Conservation (phyloP, 2,329 filamentous ascomycete genomes). For the Monosporascus cannonballus region DNA sequence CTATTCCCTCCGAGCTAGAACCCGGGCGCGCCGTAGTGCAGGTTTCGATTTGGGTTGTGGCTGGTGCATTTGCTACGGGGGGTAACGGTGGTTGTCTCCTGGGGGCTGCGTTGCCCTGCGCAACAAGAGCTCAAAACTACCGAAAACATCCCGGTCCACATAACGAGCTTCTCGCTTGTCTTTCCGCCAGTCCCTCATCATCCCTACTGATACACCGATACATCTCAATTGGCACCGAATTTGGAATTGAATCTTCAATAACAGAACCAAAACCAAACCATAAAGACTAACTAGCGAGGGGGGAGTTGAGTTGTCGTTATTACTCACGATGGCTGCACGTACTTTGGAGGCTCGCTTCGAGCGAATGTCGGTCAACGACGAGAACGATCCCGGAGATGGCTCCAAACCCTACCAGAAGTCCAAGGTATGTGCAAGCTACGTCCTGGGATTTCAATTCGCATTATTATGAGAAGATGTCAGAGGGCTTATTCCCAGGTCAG, state of each 20-base stretch:
- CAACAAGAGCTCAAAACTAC: not conserved
- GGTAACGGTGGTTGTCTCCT: not conserved
- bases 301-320: conserved; percentile 62
- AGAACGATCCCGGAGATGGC: conserved; percentile 62
- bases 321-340: conserved; percentile 59
- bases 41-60: not conserved
- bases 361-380: conserved; percentile 82
- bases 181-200: too few species aligned
- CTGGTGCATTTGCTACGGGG: not conserved
- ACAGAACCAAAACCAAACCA: not conserved
- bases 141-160: not conserved
- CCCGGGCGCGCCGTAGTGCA: too few species aligned
- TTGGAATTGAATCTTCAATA: not conserved
- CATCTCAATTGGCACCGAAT: too few species aligned
- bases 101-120: conserved; percentile 1
- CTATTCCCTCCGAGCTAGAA: too few species aligned
- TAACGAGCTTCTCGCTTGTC: not conserved
- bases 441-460: too few species aligned
- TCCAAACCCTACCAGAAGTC: conserved; percentile 59
- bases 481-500: conserved; percentile 27
- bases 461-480: too few species aligned
- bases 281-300: conserved; percentile 47
- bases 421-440: conserved; percentile 53
- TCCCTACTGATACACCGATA: too few species aligned
- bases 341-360: conserved; percentile 83